These are phyloP conservation scores for Prunus campanulata DNA, from an alignment of 306 rosid genomes.

Conservation along the genomic window DNA sequence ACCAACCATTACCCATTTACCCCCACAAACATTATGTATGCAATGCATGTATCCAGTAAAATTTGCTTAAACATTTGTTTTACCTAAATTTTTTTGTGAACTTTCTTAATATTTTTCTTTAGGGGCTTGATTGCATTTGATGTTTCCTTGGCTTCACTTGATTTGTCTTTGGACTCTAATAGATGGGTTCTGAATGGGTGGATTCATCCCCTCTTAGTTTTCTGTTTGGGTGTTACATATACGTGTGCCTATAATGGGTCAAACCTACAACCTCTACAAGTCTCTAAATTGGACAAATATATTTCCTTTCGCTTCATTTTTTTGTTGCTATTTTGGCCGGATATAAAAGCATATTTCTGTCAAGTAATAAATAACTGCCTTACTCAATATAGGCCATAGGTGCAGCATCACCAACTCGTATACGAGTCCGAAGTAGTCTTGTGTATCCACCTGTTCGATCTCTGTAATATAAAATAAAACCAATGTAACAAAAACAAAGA, in stretches of 20 bases:
- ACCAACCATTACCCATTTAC: background rate
- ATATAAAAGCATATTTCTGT: background rate
- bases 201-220: background rate
- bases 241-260: background rate
- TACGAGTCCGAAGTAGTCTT: constrained; percentile 86
- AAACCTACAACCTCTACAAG: background rate
- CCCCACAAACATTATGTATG: background rate
- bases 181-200: background rate
- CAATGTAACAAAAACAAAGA: constrained; percentile 13
- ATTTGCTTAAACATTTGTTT: too few relatives aligned
- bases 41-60: background rate
- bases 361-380: constrained; percentile 19
- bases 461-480: constrained; percentile 41
- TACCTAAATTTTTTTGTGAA: background rate
- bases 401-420: constrained; percentile 94
- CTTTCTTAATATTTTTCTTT: background rate
- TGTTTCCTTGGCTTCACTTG: background rate
- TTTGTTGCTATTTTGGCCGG: background rate
- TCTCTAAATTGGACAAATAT: background rate
- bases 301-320: background rate
- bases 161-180: background rate
- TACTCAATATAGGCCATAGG: constrained; percentile 99
- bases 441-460: constrained; percentile 95
- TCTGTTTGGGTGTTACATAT: background rate
- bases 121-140: background rate